phyloP scores from a whole-genome alignment of 768 basidiomycete genomes.

The Auriscalpium orientale region DNA sequence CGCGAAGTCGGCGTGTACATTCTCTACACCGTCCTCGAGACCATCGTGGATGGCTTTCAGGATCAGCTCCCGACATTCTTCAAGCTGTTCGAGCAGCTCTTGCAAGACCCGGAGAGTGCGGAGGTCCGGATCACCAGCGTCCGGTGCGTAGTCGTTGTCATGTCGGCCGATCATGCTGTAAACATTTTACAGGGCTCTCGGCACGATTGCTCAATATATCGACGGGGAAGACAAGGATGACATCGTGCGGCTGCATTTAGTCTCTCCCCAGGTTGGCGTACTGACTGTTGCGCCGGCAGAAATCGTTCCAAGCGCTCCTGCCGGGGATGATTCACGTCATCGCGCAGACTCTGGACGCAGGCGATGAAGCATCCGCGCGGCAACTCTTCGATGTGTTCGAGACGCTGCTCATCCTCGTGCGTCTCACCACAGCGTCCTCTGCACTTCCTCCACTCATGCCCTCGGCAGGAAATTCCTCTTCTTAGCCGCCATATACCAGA shows the following conservation, averaged over 20 bases:
- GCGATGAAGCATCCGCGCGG: conserved; percentile 76
- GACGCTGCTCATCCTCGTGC: conserved; percentile 85
- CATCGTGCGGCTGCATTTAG: conserved; percentile 49
- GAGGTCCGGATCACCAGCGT: conserved; percentile 90
- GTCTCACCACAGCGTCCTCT: conserved; percentile 17
- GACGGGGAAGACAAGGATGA: conserved; percentile 81
- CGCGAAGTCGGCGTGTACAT: conserved; percentile 92
- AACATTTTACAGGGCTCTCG: conserved; percentile 53
- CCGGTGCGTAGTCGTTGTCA: conserved; percentile 35
- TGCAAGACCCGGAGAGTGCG: conserved; percentile 77
- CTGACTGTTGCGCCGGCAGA: conserved; percentile 33
- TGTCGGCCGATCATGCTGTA: neutral
- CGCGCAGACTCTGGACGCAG: conserved; percentile 69
- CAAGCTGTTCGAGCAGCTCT: conserved; percentile 63
- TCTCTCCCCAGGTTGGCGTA: neutral
- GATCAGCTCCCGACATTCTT: conserved; percentile 68
- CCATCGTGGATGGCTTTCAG: conserved; percentile 84
- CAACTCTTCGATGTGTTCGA: conserved; percentile 94
- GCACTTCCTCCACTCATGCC: conserved; percentile 3
- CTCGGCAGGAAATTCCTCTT: conserved; percentile 80
- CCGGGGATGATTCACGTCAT: conserved; percentile 87
- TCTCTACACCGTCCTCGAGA: conserved; percentile 86
- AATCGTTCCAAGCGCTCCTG: conserved; percentile 80
- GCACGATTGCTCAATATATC: conserved; percentile 89
- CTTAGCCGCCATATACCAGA: conserved; percentile 83